Evolutionary conservation across 768 basidiomycete species (phyloP), one percentile per base, ranked within the genome.

Genomic region (Cubamyces lactineus): DNA sequence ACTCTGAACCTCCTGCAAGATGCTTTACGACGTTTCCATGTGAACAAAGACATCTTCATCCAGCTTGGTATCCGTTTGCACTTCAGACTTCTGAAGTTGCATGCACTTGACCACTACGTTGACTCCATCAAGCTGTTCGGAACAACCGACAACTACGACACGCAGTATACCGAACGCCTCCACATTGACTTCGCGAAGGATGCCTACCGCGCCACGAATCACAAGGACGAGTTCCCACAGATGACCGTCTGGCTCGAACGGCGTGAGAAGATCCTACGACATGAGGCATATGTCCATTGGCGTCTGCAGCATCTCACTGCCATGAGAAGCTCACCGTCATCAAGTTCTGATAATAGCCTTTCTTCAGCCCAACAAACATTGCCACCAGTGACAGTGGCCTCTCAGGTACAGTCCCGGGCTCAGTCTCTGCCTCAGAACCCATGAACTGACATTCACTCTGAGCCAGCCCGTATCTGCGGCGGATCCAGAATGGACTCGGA

Each of bases 31-130:
- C 49, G 40, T 1, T 71, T 73, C 46, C 79, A 82, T 59, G 48
- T 59, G 56, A 69, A 76, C 64, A 80, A 80, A 56, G 54, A 56
- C 9, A 68, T 78, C 1, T 80, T 81, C 60, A 47, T 77, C 17
- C 67, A 72, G 17, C 66, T 77, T 15, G 59, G 53, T 19, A 45
- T 48, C 7, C 61, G 58, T 1, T 4, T 17, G 11, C 48, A 59
- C 23, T 66, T 67, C 62, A 57, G 61, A 11, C 6, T 67, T 5
- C 66, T 63, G 12, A 67, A 67, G 42, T 39, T 67, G 2, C 66
- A 67, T 26, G 47, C 52, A 0, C 49, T 64, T 2, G 54, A 58
- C 6, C 56, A 57, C 46, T 68, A 68, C 15, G 12, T 48, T 3
- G 16, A 17, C 5, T 46, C 30, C 3, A 68, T 68, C 49, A 5